Percentiles rank a stretch among this genome's conserved stretches.
phyloP scores from a whole-genome alignment of 164 flowering plant genomes.

The Tetrastigma voinierianum region DNA sequence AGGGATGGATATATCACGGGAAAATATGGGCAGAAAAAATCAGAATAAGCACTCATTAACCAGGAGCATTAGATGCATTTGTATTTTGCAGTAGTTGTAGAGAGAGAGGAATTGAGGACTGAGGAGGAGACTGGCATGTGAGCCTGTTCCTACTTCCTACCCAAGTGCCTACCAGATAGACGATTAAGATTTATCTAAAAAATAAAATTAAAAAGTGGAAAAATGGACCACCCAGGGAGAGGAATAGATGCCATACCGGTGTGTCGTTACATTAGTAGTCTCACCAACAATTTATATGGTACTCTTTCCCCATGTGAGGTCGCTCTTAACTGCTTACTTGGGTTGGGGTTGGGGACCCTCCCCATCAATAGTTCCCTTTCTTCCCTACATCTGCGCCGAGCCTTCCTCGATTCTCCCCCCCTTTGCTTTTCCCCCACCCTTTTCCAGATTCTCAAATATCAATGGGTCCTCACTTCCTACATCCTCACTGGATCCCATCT shows the following conservation, averaged over 20 bases:
- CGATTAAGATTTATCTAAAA: too few relatives aligned
- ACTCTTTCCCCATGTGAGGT: conserved; percentile 28
- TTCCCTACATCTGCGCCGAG: conserved; percentile 29
- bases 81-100: too few relatives aligned
- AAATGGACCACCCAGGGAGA: conserved; percentile 14
- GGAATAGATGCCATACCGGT: background rate
- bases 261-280: background rate
- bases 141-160: too few relatives aligned
- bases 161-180: background rate
- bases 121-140: conserved; percentile 18
- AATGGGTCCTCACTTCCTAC: too few relatives aligned
- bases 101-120: background rate
- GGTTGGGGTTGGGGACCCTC: too few relatives aligned
- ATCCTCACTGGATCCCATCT: too few relatives aligned
- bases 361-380: background rate
- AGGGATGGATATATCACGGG: conserved; percentile 8
- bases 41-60: background rate
- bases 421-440: background rate
- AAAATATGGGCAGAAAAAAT: conserved; percentile 10
- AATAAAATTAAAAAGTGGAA: background rate
- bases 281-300: background rate
- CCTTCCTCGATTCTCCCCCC: conserved; percentile 11
- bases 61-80: conserved; percentile 6
- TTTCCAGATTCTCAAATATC: conserved; percentile 15
- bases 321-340: conserved; percentile 8